A percentile compares a stretch with the other conserved stretches of the same genome.
Evolutionary conservation across 2,329 filamentous ascomycete species (phyloP).

Genomic region (Pleoardoris graminearum): DNA sequence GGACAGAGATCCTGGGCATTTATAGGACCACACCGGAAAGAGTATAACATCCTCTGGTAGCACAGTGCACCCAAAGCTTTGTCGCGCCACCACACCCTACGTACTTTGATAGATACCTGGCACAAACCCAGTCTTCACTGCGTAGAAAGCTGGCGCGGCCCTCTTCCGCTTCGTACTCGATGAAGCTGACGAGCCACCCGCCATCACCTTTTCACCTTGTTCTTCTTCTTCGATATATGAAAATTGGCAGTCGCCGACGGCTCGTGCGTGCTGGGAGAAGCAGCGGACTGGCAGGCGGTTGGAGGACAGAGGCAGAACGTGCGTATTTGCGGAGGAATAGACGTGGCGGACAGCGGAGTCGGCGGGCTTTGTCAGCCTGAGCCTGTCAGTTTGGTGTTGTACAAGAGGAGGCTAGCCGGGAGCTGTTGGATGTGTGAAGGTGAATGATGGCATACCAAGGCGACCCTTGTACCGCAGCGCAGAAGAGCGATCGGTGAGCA

Average conservation of each 20-base stretch:
- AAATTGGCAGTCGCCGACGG: background rate
- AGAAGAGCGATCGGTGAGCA: slow-evolving; percentile 4
- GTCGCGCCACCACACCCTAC: background rate
- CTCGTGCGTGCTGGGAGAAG: slow-evolving; percentile 5
- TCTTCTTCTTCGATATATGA: background rate
- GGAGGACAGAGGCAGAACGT: background rate
- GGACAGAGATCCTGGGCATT: no score
- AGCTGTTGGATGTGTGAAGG: background rate
- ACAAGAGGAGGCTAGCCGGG: slow-evolving; percentile 9
- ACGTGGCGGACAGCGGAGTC: slow-evolving; percentile 9
- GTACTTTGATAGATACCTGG: slow-evolving; percentile 64
- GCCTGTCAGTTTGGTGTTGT: slow-evolving; percentile 5
- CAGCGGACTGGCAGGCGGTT: slow-evolving; percentile 8
- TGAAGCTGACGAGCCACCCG: slow-evolving; percentile 28
- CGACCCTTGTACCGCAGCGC: slow-evolving; percentile 2
- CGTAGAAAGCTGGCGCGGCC: slow-evolving; percentile 62
- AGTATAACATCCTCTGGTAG: no score
- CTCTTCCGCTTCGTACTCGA: slow-evolving; percentile 60
- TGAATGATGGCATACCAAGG: slow-evolving; percentile 14
- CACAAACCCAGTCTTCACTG: slow-evolving; percentile 61
- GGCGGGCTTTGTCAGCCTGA: slow-evolving; percentile 6
- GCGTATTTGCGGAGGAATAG: background rate
- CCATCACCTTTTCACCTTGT: slow-evolving; percentile 19
- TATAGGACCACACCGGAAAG: no score
- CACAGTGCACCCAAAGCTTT: no score